Conservation (phyloP, 2,329 filamentous ascomycete species). For the Amesomyces nigricolor region DNA sequence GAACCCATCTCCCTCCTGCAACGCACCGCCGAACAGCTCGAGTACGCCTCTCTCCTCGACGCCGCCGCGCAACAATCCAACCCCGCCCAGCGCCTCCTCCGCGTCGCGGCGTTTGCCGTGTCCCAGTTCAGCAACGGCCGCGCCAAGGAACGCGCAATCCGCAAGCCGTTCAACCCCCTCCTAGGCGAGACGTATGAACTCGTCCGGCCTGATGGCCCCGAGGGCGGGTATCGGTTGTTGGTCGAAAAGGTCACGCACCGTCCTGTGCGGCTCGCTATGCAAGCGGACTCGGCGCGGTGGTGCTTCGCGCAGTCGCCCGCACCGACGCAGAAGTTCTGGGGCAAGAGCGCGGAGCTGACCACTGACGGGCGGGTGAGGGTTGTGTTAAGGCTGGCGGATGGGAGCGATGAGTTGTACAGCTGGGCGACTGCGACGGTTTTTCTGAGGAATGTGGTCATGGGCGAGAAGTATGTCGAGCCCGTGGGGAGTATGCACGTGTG, state of each 20-base stretch:
- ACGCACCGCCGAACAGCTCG: conserved; percentile 80
- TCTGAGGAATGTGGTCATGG: conserved; percentile 91
- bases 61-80: conserved; percentile 59
- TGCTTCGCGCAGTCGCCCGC: conserved; percentile 80
- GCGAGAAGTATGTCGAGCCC: conserved; percentile 96
- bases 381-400: conserved; percentile 60
- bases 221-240: conserved; percentile 75
- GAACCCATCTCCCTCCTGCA: conserved; percentile 87
- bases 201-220: conserved; percentile 67
- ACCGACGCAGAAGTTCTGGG: conserved; percentile 97
- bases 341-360: conserved; percentile 89
- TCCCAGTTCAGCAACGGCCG: conserved; percentile 77
- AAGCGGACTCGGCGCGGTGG: conserved; percentile 83
- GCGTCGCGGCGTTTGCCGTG: conserved; percentile 85
- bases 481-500: conserved; percentile 81
- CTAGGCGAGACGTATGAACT: conserved; percentile 94
- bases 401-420: conserved; percentile 73
- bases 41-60: conserved; percentile 83
- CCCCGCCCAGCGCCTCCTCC: conserved; percentile 65
- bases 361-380: conserved; percentile 84
- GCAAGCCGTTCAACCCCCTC: conserved; percentile 96
- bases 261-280: conserved; percentile 86
- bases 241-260: conserved; percentile 93
- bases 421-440: conserved; percentile 88
- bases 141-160: conserved; percentile 82